Base-by-base conservation (phyloP, 805 yeast species). In the Metschnikowia matae region DNA sequence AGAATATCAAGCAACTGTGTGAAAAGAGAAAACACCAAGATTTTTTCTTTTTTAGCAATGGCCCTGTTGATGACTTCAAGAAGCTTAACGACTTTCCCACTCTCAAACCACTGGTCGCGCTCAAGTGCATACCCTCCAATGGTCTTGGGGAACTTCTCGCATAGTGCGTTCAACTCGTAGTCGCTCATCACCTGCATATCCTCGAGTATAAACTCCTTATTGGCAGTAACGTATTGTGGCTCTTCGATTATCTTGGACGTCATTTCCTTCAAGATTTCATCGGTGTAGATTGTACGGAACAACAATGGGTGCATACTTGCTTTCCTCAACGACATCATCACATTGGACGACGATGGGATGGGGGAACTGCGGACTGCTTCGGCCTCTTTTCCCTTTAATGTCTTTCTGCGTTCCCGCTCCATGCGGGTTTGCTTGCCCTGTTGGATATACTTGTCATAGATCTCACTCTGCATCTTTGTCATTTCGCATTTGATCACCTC, bases 171-270 rank as follows among this genome's bases (percentile, higher is more conserved):
- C 46, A 94, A 74, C 69, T 94, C 99, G 65, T 80, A 87, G 71
- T 94, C 99, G 7, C 88, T 79, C 97, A 94, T 89, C 13, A 87
- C 89, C 64, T 82, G 82, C 98, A 94, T 91, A 66, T 94, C 99
- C 71, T 94, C 99, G 62, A 64, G 82, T 51, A 94, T 91, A 61
- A 77, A 94, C 38, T 80, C 73, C 54, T 74, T 70, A 63, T 89
- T 90, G 15, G 98, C 97, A 50, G 83, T 82, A 32, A 73, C 76
- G 67, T 94, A 94, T 48, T 80, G 83, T 0, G 89, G 88, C 61
- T 91, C 97, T 49, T 76, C 75, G 85, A 88, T 83, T 44, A 94
- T 91, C 23, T 78, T 83, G 52, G 73, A 78, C 39, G 96, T 77
- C 98, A 94, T 94, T 40, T 73, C 64, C 44, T 66, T 64, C 49